Evolutionary conservation across 75 land plant species (phyloP), one percentile per base, ranked within the genome.

Genomic region (Ceratopteris richardii): DNA sequence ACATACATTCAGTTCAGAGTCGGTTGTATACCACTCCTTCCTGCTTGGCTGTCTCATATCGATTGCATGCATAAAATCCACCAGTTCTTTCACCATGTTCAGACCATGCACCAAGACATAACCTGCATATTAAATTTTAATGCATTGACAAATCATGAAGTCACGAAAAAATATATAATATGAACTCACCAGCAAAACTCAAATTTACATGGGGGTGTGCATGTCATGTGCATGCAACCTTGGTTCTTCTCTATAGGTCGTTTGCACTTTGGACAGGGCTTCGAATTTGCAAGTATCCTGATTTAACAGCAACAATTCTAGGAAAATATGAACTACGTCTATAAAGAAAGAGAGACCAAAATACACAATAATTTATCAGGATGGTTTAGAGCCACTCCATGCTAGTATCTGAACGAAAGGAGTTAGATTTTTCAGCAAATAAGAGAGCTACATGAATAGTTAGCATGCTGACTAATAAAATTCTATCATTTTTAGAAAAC

Each of bases 71-170:
- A 76, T 90, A 84, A 51, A 86, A 95, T 18, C 96, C 96, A 66
- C 99, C 99, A 1, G 99, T 95, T 29, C 92, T 71, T 68, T 86
- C 92, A 61, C 99, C 96, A 69, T 95, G 99, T 1, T 90, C 99
- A 31, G 88, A 74, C 99, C 99, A 95, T 30, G 88, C 64, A 69
- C 96, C 96, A 54, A 95, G 96, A 63, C 99, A 95, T 27, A 95
- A 77, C 99, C 98, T 89, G 64, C 37, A 33, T 33, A 9, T 3
- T 4, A 33, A 9, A 54, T 70, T 33, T 12, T 21, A 9, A 60
- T 17, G 0, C 20, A 28, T 39, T 64, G 1, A 27, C 22, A 30
- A 5, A 50, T 7, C 14, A 18, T 30, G 29, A 33, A 29, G 41
- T 58, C 0, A 58, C 14, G 33, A 54, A 18, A 20, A 16, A 41